Conservation (phyloP, 148 eudicot species). For the Dysphania ambrosioides region DNA sequence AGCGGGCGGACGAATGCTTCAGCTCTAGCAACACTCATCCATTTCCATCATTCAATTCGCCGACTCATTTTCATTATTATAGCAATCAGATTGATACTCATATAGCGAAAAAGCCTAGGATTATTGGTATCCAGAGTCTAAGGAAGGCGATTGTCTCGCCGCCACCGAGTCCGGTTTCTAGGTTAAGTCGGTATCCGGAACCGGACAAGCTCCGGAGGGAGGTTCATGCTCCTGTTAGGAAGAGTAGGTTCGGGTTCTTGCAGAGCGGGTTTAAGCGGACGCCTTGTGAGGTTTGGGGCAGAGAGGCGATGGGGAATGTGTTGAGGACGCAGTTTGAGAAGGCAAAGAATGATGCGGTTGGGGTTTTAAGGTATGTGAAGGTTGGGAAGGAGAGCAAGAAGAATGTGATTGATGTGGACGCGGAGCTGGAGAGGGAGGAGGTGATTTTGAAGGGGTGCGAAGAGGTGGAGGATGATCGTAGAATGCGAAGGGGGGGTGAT, state of each 20-base stretch:
- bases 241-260: slow-evolving; percentile 24
- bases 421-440: slow-evolving; percentile 16
- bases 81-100: slow-evolving; percentile 34
- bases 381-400: slow-evolving; percentile 22
- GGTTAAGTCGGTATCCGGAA: slow-evolving; percentile 50
- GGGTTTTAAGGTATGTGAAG: slow-evolving; percentile 21
- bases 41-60: slow-evolving; percentile 24
- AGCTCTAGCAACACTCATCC: slow-evolving; percentile 24
- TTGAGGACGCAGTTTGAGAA: not conserved
- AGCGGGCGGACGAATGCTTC: slow-evolving; percentile 46
- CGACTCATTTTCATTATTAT: slow-evolving; percentile 15
- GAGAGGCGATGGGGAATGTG: slow-evolving; percentile 38
- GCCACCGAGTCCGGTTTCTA: slow-evolving; percentile 30
- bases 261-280: slow-evolving; percentile 18
- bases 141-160: slow-evolving; percentile 22
- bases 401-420: slow-evolving; percentile 44
- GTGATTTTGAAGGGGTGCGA: slow-evolving; percentile 42
- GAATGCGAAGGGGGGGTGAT: slow-evolving; percentile 16
- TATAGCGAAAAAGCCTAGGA: slow-evolving; percentile 51
- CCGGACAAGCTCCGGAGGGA: slow-evolving; percentile 36
- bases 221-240: slow-evolving; percentile 67
- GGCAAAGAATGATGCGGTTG: slow-evolving; percentile 25
- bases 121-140: slow-evolving; percentile 17
- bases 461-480: slow-evolving; percentile 37
- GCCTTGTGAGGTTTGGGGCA: slow-evolving; percentile 4